Conservation (phyloP, 768 basidiomycete species). For the Mycena metata region DNA sequence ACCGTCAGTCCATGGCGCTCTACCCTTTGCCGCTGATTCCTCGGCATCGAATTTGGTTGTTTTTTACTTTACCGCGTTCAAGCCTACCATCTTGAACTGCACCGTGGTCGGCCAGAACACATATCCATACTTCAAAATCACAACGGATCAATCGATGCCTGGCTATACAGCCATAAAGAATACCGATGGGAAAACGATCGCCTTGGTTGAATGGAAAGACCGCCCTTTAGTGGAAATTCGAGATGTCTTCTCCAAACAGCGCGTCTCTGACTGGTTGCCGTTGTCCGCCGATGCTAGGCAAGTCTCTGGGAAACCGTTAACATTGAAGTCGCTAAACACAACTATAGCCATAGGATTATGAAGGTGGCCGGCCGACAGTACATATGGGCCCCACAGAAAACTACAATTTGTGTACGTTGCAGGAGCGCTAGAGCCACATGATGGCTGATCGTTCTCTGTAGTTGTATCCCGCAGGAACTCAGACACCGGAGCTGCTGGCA, state of each 20-base stretch:
- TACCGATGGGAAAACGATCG: slow-evolving; percentile 48
- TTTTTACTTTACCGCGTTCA: slow-evolving; percentile 53
- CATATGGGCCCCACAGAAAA: slow-evolving; percentile 50
- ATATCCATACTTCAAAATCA: slow-evolving; percentile 53
- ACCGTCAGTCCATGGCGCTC: slow-evolving; percentile 60
- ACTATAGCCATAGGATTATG: slow-evolving; percentile 48
- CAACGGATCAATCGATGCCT: slow-evolving; percentile 47
- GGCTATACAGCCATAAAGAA: slow-evolving; percentile 43
- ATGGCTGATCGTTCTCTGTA: slow-evolving; percentile 26
- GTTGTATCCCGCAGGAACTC: slow-evolving; percentile 49
- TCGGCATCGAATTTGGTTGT: slow-evolving; percentile 42
- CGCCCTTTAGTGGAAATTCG: slow-evolving; percentile 48
- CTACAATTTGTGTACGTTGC: slow-evolving; percentile 47
- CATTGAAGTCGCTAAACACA: slow-evolving; percentile 22
- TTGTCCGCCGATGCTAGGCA: slow-evolving; percentile 54
- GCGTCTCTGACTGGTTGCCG: slow-evolving; percentile 52
- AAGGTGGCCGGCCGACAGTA: slow-evolving; percentile 48
- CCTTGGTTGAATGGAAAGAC: slow-evolving; percentile 54
- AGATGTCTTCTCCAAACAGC: slow-evolving; percentile 47
- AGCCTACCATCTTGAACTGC: slow-evolving; percentile 35
- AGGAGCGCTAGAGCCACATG: background rate
- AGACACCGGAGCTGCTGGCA: slow-evolving; percentile 43
- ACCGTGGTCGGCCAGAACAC: slow-evolving; percentile 42
- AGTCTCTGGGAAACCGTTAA: background rate
- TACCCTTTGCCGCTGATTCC: slow-evolving; percentile 50